Percentiles rank a stretch among this genome's conserved stretches.
phyloP scores from a whole-genome alignment of 306 rosid species.

The Cercis canadensis region DNA sequence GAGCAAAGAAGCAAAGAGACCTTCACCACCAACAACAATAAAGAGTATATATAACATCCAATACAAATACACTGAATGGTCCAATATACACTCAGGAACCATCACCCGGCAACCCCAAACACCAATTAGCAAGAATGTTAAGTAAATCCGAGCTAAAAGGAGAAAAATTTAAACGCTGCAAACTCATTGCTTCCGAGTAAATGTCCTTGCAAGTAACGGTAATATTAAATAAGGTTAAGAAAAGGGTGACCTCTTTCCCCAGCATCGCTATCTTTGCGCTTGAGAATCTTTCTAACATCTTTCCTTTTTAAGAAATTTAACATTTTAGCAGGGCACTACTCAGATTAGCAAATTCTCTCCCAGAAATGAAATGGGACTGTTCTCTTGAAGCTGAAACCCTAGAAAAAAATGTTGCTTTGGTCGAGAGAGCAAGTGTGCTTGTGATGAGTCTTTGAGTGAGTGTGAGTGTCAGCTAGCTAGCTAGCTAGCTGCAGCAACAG shows the following conservation, averaged over 20 bases:
- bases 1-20: constrained; percentile 23
- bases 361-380: constrained; percentile 21
- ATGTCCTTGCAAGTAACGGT: background rate
- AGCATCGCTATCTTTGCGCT: constrained; percentile 96
- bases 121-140: constrained; percentile 26
- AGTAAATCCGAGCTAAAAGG: constrained; percentile 1
- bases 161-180: background rate
- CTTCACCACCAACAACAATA: background rate
- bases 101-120: constrained; percentile 25
- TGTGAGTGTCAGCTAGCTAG: background rate
- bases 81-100: constrained; percentile 34
- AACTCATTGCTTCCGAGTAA: background rate
- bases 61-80: constrained; percentile 13
- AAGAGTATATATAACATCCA: background rate
- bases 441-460: background rate
- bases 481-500: background rate
- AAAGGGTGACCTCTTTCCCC: constrained; percentile 71
- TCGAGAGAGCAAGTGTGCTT: background rate
- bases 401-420: background rate
- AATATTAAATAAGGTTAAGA: background rate
- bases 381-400: constrained; percentile 28
- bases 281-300: constrained; percentile 85
- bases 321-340: constrained; percentile 50
- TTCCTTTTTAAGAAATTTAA: constrained; percentile 67
- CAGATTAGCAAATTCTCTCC: constrained; percentile 18